These are phyloP conservation scores for Wickerhamomyces strasburgensis DNA, from an alignment of 805 yeast species.

Conservation along the genomic window DNA sequence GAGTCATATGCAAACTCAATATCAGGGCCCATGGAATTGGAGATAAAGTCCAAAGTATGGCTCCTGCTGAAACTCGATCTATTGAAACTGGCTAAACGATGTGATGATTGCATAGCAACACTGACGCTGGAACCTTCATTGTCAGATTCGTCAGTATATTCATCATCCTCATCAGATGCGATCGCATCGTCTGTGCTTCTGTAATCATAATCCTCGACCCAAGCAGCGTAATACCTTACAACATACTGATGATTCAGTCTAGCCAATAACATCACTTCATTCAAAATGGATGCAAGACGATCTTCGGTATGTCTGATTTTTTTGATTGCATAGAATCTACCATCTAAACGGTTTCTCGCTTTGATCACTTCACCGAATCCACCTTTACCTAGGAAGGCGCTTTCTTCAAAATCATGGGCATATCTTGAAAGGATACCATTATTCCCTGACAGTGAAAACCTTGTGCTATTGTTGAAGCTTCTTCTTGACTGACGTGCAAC, in stretches of 20 bases:
- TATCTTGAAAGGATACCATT: constrained; percentile 55
- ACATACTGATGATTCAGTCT: constrained; percentile 92
- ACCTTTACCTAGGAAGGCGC: constrained; percentile 86
- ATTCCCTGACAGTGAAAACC: constrained; percentile 28
- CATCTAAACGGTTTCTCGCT: constrained; percentile 89
- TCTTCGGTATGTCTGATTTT: constrained; percentile 81
- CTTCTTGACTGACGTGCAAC: constrained; percentile 28
- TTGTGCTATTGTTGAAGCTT: constrained; percentile 36
- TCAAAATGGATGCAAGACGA: constrained; percentile 72
- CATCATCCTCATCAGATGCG: constrained; percentile 29
- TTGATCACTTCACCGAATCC: constrained; percentile 99
- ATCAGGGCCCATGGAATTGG: constrained; percentile 55
- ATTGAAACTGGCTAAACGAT: constrained; percentile 6
- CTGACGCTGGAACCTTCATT: constrained; percentile 7
- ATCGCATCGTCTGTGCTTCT: constrained; percentile 30
- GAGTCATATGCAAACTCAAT: constrained; percentile 44
- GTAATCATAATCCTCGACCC: constrained; percentile 64
- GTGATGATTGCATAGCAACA: constrained; percentile 10
- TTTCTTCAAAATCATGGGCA: constrained; percentile 91
- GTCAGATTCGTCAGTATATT: constrained; percentile 10
- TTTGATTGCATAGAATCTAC: constrained; percentile 91
- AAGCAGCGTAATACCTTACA: constrained; percentile 93
- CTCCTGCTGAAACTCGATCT: constrained; percentile 28
- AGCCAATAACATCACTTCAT: constrained; percentile 89
- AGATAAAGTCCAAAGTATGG: constrained; percentile 59